phyloP scores from a whole-genome alignment of 2,329 filamentous ascomycete genomes.

The Diaporthe ampelina region DNA sequence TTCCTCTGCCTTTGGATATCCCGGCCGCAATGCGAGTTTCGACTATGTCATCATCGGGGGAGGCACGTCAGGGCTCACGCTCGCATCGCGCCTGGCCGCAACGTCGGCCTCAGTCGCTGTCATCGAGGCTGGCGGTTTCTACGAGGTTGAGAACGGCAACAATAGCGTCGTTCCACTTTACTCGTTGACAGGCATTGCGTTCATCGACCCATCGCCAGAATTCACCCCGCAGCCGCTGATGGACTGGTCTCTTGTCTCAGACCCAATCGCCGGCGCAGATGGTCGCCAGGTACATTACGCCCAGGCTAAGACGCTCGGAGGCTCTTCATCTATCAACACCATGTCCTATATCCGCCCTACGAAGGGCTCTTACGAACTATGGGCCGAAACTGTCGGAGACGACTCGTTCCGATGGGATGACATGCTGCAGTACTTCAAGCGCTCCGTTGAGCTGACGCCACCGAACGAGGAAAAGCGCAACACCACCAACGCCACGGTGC shows the following conservation, averaged over 20 bases:
- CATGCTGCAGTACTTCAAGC: slow-evolving; percentile 37
- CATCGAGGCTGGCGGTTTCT: slow-evolving; percentile 37
- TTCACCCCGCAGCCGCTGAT: slow-evolving; percentile 39
- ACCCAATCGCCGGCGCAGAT: slow-evolving; percentile 19
- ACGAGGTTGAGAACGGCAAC: slow-evolving; percentile 38
- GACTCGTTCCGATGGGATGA: slow-evolving; percentile 36
- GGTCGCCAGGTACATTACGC: slow-evolving; percentile 35
- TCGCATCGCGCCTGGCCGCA: slow-evolving; percentile 34
- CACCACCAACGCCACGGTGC: slow-evolving; percentile 37
- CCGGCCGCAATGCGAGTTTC: slow-evolving; percentile 35
- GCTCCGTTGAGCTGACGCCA: slow-evolving; percentile 28
- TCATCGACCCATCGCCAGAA: slow-evolving; percentile 15
- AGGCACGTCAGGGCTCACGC: slow-evolving; percentile 35
- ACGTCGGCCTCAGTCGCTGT: slow-evolving; percentile 34
- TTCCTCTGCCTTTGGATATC: slow-evolving; percentile 34
- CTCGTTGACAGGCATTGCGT: slow-evolving; percentile 18
- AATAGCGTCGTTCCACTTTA: slow-evolving; percentile 36
- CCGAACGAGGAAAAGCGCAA: slow-evolving; percentile 8
- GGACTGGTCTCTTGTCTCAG: slow-evolving; percentile 37
- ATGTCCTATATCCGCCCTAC: slow-evolving; percentile 36
- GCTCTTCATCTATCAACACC: slow-evolving; percentile 35
- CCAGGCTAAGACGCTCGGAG: slow-evolving; percentile 37
- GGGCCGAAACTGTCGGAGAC: slow-evolving; percentile 34
- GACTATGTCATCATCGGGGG: slow-evolving; percentile 39
- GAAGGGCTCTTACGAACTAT: slow-evolving; percentile 24